A percentile compares a stretch with the other conserved stretches of the same genome.
Conservation (phyloP, 2,329 filamentous ascomycete genomes). For the Fusarium azukiicola region DNA sequence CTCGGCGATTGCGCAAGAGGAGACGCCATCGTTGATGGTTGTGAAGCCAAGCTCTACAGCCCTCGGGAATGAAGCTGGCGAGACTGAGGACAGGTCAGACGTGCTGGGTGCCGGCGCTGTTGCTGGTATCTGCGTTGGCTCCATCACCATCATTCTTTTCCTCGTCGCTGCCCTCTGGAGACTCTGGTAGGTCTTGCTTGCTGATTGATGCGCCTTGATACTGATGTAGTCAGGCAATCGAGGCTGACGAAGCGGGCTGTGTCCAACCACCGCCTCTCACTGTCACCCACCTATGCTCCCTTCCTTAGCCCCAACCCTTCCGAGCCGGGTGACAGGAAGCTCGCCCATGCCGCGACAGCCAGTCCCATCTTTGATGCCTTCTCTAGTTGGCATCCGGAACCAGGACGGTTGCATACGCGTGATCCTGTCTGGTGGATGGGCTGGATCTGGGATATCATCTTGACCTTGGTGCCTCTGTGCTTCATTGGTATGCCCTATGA, state of each 20-base stretch:
- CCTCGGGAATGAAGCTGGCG: not conserved
- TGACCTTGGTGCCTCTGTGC: slow-evolving; percentile 4
- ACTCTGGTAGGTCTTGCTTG: not conserved
- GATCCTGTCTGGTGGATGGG: not conserved
- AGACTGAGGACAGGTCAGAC: not conserved
- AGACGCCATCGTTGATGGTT: not conserved
- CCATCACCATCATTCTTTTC: not conserved
- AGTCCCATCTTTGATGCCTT: not conserved
- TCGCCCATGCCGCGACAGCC: not conserved
- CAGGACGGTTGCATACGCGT: not conserved
- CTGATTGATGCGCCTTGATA: not conserved
- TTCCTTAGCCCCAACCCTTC: slow-evolving; percentile 9
- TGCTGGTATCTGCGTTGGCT: slow-evolving; percentile 3
- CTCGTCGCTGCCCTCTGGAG: slow-evolving; percentile 4
- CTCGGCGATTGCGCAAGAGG: not conserved
- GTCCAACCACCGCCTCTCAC: slow-evolving; percentile 11
- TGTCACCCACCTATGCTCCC: slow-evolving; percentile 10
- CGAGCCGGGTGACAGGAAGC: slow-evolving; percentile 1
- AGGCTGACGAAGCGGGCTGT: slow-evolving; percentile 10
- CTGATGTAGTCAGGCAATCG: not conserved
- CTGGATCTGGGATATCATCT: slow-evolving; percentile 5
- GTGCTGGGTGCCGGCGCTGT: not conserved
- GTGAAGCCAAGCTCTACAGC: not conserved
- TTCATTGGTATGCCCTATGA: not conserved
- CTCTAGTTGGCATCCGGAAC: not conserved